These are phyloP conservation scores for Paecilomyces sp. DNA, from an alignment of 2,329 filamentous ascomycete species.

Conservation along the genomic window DNA sequence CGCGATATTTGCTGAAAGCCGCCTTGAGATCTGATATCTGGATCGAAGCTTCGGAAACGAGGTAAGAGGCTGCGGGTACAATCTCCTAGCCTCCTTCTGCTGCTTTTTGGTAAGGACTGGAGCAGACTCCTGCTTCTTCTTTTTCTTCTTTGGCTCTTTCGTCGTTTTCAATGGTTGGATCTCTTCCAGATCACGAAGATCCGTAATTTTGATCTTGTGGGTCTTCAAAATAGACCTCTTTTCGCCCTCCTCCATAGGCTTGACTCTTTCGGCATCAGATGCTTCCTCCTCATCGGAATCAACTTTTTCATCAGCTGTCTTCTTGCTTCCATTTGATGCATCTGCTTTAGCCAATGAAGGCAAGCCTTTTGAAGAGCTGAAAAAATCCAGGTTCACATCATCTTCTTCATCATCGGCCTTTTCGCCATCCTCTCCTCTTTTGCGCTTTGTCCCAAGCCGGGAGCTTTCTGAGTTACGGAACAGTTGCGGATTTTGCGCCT, in stretches of 20 bases:
- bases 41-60: slow-evolving; percentile 67
- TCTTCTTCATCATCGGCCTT: slow-evolving; percentile 14
- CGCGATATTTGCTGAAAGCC: slow-evolving; percentile 69
- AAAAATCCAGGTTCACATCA: slow-evolving; percentile 28
- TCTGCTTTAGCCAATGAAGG: slow-evolving; percentile 11
- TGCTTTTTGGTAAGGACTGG: slow-evolving; percentile 39
- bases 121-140: slow-evolving; percentile 47
- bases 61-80: slow-evolving; percentile 74
- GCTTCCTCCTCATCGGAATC: slow-evolving; percentile 14
- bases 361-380: slow-evolving; percentile 21
- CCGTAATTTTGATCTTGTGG: slow-evolving; percentile 77
- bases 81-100: slow-evolving; percentile 44
- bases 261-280: slow-evolving; percentile 10
- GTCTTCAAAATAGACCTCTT: slow-evolving; percentile 67
- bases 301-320: slow-evolving; percentile 4
- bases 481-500: slow-evolving; percentile 31
- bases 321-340: slow-evolving; percentile 2
- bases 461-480: slow-evolving; percentile 23
- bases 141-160: slow-evolving; percentile 43
- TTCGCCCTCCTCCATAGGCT: slow-evolving; percentile 57
- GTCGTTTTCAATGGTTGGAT: slow-evolving; percentile 17
- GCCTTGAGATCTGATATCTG: slow-evolving; percentile 65
- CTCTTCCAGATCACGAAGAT: slow-evolving; percentile 52
- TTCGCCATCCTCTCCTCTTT: slow-evolving; percentile 21
- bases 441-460: slow-evolving; percentile 28